Conservation (phyloP, 2,329 filamentous ascomycete species). For the Volutella citrinella region DNA sequence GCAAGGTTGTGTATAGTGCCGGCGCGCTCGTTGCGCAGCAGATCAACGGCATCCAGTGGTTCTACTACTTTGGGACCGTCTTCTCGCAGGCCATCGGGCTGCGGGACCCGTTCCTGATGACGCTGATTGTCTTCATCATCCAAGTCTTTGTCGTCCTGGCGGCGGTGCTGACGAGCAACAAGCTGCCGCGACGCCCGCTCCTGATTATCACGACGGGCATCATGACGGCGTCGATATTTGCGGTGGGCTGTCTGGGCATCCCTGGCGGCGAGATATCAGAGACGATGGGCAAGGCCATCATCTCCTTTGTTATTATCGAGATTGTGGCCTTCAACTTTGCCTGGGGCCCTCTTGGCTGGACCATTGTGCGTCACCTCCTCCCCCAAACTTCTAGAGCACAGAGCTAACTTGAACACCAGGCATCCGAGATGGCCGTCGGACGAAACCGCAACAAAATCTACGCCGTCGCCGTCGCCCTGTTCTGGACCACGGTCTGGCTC, state of each 20-base stretch:
- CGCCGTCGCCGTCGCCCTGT: constrained; percentile 36
- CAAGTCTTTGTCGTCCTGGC: constrained; percentile 39
- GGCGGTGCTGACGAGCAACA: constrained; percentile 39
- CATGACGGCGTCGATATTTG: constrained; percentile 38
- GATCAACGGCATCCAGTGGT: no score
- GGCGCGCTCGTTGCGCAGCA: constrained; percentile 45
- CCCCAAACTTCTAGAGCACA: fast-evolving
- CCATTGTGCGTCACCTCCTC: constrained; percentile 25
- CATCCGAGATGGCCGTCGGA: constrained; percentile 45
- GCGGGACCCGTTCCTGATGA: constrained; percentile 38
- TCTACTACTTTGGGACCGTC: constrained; percentile 41
- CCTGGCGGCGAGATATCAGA: constrained; percentile 24
- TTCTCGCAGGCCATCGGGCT: constrained; percentile 42
- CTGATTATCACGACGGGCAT: constrained; percentile 36
- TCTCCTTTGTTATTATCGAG: constrained; percentile 40
- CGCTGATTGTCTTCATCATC: constrained; percentile 39
- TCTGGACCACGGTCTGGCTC: constrained; percentile 42
- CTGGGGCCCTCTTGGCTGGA: constrained; percentile 37
- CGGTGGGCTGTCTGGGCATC: constrained; percentile 40
- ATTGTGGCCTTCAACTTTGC: constrained; percentile 45
- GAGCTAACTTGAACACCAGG: constrained; percentile 22
- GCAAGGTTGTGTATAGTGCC: constrained; percentile 43
- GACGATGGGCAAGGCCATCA: constrained; percentile 35
- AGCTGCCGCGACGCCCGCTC: constrained; percentile 35
- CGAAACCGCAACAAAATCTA: constrained; percentile 37